Percentiles rank a stretch among this genome's conserved stretches.
phyloP scores from a whole-genome alignment of 1,284 basidiomycete species.

The Ustilago crameri region DNA sequence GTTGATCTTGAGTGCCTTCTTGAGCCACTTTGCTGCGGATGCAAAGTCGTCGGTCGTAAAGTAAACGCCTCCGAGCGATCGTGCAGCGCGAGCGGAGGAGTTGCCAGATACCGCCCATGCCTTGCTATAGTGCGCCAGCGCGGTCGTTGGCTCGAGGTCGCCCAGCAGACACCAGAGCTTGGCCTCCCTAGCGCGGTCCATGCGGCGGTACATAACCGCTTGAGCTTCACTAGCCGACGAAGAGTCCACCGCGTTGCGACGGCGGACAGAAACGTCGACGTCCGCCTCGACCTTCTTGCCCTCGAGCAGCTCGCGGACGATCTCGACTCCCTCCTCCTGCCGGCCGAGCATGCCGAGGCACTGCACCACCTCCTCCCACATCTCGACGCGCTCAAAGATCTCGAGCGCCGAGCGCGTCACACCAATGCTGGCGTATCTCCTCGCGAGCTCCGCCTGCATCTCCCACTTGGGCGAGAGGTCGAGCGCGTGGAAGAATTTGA shows the following conservation, averaged over 20 bases:
- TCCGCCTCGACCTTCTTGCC: conserved; percentile 64
- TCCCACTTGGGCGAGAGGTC: conserved; percentile 65
- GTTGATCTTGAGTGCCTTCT: conserved; percentile 84
- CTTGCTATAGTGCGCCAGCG: conserved; percentile 79
- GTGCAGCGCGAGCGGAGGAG: conserved; percentile 87
- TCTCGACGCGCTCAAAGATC: conserved; percentile 63
- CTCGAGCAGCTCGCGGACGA: conserved; percentile 60
- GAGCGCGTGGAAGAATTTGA: conserved; percentile 63
- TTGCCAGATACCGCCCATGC: conserved; percentile 85
- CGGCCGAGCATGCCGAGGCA: conserved; percentile 62
- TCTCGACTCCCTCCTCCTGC: conserved; percentile 60
- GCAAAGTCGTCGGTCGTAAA: conserved; percentile 78
- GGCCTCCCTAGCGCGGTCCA: conserved; percentile 80
- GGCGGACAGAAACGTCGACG: conserved; percentile 42
- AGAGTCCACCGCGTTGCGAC: conserved; percentile 21
- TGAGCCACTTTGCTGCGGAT: conserved; percentile 75
- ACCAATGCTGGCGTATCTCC: conserved; percentile 60
- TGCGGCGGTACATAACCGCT: conserved; percentile 70
- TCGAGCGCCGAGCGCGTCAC: conserved; percentile 65
- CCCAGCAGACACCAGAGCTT: conserved; percentile 96
- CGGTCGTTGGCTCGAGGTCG: conserved; percentile 79
- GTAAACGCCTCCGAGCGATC: conserved; percentile 86
- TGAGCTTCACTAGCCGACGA: conserved; percentile 60
- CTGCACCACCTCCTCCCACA: conserved; percentile 67
- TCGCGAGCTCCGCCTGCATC: conserved; percentile 66